phyloP scores from a whole-genome alignment of 495 filamentous ascomycete genomes.

The Polyplosphaeria fusca region DNA sequence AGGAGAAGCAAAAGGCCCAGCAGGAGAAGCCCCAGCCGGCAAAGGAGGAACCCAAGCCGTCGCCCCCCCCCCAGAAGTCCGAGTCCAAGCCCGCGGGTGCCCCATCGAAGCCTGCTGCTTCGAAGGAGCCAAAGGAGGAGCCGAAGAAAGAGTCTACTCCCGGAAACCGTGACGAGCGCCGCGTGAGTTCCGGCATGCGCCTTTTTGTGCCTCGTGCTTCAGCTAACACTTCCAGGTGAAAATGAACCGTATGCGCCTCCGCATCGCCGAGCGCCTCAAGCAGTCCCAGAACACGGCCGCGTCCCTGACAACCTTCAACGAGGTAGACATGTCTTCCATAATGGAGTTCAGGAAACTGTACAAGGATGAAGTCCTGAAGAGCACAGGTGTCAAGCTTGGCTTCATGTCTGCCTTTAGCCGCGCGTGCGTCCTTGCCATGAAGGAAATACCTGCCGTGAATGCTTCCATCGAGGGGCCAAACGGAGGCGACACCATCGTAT shows the following conservation, averaged over 20 bases:
- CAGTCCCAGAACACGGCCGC: conserved; percentile 99
- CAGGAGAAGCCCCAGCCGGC: conserved; percentile 25
- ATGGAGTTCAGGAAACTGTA: conserved; percentile 97
- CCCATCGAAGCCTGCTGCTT: conserved; percentile 37
- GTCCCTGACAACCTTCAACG: conserved; percentile 96
- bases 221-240: conserved; percentile 63
- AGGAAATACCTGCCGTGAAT: conserved; percentile 91
- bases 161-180: conserved; percentile 82
- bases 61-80: conserved; percentile 25
- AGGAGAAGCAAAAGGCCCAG: conserved; percentile 48
- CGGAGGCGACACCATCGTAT: conserved; percentile 95
- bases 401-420: conserved; percentile 98
- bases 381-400: conserved; percentile 93
- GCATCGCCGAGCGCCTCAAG: conserved; percentile 96
- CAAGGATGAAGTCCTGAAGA: conserved; percentile 94
- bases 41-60: conserved; percentile 35
- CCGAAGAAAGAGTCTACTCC: conserved; percentile 50
- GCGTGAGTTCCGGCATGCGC: conserved; percentile 54
- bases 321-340: conserved; percentile 97
- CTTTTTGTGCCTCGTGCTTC: neutral
- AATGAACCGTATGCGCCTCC: conserved; percentile 99
- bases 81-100: neutral
- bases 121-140: conserved; percentile 47
- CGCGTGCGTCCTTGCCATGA: conserved; percentile 89
- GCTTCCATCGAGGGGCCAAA: conserved; percentile 95